phyloP scores from a whole-genome alignment of 2,329 filamentous ascomycete genomes.

The Triangularia verruculosa region DNA sequence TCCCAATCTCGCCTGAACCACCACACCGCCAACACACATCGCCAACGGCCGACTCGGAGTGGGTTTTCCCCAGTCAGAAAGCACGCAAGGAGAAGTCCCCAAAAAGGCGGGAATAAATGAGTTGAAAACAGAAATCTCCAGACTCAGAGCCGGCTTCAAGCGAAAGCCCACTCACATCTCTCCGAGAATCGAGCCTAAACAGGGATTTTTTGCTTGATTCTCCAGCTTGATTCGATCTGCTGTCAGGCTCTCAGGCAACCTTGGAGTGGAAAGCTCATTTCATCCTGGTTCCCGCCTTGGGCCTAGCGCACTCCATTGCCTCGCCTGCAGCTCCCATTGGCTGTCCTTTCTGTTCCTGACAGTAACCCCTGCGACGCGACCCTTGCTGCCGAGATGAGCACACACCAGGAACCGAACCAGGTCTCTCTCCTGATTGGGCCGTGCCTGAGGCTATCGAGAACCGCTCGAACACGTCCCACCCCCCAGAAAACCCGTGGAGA shows the following conservation, averaged over 20 bases:
- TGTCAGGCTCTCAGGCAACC: background rate
- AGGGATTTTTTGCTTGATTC: background rate
- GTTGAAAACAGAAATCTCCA: background rate
- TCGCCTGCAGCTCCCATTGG: constrained; percentile 20
- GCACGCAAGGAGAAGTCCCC: background rate
- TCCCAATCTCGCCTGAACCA: background rate
- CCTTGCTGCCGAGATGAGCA: constrained; percentile 30
- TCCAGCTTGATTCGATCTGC: background rate
- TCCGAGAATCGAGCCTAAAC: background rate
- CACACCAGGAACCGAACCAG: constrained; percentile 19
- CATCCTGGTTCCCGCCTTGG: constrained; percentile 18
- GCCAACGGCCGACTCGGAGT: background rate
- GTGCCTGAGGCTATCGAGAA: constrained; percentile 24
- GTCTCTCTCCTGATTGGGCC: constrained; percentile 24
- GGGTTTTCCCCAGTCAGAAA: background rate
- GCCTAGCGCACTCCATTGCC: constrained; percentile 22
- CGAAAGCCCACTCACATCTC: background rate
- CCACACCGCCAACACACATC: background rate
- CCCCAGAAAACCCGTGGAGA: constrained; percentile 18
- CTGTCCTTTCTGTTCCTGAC: constrained; percentile 20
- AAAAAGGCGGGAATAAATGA: background rate
- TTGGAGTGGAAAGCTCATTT: constrained; percentile 22
- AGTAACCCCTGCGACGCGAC: constrained; percentile 19
- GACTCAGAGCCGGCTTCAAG: background rate
- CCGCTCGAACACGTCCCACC: constrained; percentile 14